These are phyloP conservation scores for Moricandia arvensis DNA, from an alignment of 345 rosid genomes.

Conservation along the genomic window DNA sequence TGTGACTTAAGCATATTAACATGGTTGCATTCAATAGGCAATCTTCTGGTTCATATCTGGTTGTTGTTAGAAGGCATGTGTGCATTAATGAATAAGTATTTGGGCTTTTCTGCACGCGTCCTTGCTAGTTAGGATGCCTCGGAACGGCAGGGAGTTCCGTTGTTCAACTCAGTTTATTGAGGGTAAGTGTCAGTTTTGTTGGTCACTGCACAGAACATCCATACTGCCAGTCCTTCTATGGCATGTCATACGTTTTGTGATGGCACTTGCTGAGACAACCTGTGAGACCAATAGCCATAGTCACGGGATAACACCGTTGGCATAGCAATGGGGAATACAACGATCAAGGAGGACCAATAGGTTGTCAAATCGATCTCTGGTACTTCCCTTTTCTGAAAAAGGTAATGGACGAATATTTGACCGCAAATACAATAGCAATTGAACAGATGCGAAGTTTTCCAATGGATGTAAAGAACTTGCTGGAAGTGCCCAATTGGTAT, in stretches of 20 bases:
- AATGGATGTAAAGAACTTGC: neutral
- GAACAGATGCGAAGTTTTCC: neutral
- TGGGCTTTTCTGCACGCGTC: no score
- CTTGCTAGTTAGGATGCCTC: no score
- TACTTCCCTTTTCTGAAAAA: slow-evolving; percentile 34
- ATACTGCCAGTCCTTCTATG: neutral
- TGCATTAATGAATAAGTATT: no score
- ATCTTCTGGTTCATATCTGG: no score
- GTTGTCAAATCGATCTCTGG: slow-evolving; percentile 73
- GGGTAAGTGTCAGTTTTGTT: slow-evolving; percentile 43
- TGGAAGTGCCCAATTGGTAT: neutral
- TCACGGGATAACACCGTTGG: slow-evolving; percentile 57
- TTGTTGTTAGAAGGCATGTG: no score
- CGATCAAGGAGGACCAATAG: slow-evolving; percentile 82
- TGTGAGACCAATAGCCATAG: neutral
- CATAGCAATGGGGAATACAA: slow-evolving; percentile 97
- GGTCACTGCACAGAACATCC: neutral
- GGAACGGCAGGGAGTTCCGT: no score
- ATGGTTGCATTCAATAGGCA: no score
- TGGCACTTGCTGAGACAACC: neutral
- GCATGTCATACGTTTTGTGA: neutral
- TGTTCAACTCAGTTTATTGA: slow-evolving; percentile 40
- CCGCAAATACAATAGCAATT: neutral
- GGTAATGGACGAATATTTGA: neutral
- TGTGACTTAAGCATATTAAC: no score